Conservation (phyloP, 306 rosid species). For the Ammopiptanthus mongolicus region DNA sequence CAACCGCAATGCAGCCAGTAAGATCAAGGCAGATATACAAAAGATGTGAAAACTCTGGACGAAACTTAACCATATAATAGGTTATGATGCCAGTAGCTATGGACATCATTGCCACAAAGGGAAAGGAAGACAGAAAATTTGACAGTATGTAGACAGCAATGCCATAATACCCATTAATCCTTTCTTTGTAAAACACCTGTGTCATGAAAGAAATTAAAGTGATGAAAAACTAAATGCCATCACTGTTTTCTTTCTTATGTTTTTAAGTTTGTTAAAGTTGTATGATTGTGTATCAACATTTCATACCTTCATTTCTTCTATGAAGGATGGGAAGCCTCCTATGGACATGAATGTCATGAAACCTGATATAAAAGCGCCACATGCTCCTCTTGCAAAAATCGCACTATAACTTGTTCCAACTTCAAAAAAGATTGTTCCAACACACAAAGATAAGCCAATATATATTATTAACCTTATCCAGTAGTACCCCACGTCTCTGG, state of each 20-base stretch:
- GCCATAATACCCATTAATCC: constrained; percentile 76
- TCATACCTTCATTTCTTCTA: constrained; percentile 89
- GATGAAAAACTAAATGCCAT: neutral
- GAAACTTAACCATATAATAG: constrained; percentile 71
- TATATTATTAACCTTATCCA: constrained; percentile 79
- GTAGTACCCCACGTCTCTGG: constrained; percentile 81
- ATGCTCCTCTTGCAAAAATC: constrained; percentile 82
- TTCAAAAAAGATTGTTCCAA: constrained; percentile 60
- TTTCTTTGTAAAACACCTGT: constrained; percentile 75
- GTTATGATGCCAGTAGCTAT: constrained; percentile 57
- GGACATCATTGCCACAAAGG: constrained; percentile 75
- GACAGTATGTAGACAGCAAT: constrained; percentile 59
- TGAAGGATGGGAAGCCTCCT: constrained; percentile 93
- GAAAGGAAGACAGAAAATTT: constrained; percentile 78
- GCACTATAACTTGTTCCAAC: constrained; percentile 59
- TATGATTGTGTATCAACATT: neutral
- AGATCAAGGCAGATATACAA: constrained; percentile 59
- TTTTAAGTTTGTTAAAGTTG: neutral
- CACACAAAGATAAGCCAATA: constrained; percentile 56
- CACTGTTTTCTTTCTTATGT: neutral
- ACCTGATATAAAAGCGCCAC: constrained; percentile 80
- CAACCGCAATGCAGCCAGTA: constrained; percentile 55
- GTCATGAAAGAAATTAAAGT: neutral
- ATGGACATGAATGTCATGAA: constrained; percentile 97
- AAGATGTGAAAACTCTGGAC: constrained; percentile 48